phyloP scores from a whole-genome alignment of 208 protist species.

The Tetramitus jugosus region DNA sequence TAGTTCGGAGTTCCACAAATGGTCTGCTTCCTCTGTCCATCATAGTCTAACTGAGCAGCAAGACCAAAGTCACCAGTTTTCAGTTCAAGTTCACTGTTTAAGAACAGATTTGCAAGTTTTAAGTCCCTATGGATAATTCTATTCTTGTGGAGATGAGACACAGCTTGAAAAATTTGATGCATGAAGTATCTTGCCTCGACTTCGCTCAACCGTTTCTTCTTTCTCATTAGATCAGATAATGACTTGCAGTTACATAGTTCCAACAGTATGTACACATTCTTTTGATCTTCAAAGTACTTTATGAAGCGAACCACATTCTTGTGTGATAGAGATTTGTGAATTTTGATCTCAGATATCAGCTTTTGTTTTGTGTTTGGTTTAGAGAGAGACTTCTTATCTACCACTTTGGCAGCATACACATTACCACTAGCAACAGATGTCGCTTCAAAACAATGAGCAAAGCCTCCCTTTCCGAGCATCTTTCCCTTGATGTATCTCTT shows the following conservation, averaged over 20 bases:
- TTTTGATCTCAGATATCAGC: slow-evolving; percentile 88
- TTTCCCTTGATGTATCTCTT: too few relatives aligned
- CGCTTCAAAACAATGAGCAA: slow-evolving; percentile 91
- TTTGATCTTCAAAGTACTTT: slow-evolving; percentile 88
- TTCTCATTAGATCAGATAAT: slow-evolving; percentile 88
- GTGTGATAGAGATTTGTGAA: slow-evolving; percentile 89
- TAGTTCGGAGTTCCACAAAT: slow-evolving; percentile 93
- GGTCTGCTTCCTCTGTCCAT: slow-evolving; percentile 74
- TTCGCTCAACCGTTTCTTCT: slow-evolving; percentile 69
- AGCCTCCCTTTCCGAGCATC: slow-evolving; percentile 91
- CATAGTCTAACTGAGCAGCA: slow-evolving; percentile 69
- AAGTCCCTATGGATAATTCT: slow-evolving; percentile 79
- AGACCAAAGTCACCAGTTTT: slow-evolving; percentile 92
- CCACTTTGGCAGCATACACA: slow-evolving; percentile 83
- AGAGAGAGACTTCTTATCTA: slow-evolving; percentile 72
- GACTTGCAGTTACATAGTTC: slow-evolving; percentile 83
- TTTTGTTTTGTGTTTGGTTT: slow-evolving; percentile 88
- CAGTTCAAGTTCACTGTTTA: slow-evolving; percentile 51
- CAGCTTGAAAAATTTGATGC: slow-evolving; percentile 77
- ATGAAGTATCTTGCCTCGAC: slow-evolving; percentile 83
- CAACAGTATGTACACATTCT: slow-evolving; percentile 94
- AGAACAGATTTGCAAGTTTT: slow-evolving; percentile 33
- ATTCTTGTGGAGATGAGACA: slow-evolving; percentile 85
- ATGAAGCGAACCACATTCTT: slow-evolving; percentile 90
- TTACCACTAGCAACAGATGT: slow-evolving; percentile 54